Base-by-base conservation (phyloP, 495 filamentous ascomycete species). In the Wilcoxina mikolae region DNA sequence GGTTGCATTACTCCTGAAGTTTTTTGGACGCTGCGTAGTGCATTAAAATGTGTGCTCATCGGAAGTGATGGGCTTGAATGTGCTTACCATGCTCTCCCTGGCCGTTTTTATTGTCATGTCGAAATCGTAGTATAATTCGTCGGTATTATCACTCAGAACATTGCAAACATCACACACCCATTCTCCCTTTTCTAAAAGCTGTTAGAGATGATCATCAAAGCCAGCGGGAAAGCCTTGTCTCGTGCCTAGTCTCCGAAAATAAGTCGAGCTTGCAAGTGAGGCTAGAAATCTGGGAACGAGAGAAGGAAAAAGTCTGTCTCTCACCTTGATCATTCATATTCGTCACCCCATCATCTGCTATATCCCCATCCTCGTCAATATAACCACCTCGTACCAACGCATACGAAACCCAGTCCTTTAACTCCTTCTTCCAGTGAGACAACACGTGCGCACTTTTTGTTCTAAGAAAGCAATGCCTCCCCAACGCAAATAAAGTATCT, bases 391-490 rank as follows among this genome's bases (percentile, higher is more conserved):
- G 27, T 12, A 31, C 35, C 7, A 63, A 35, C n/a, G 52, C 44
- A 4, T n/a, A 17, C 29, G 51, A 20, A 22, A 63, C 54, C 17
- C 31, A 52, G 23, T 55, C 55, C 20, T 54, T 55, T 23, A 63
- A 18, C 5, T 58, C 42, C 31, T 63, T 63, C 29, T 58, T 61
- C 60, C 60, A 63, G 31, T 63, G 60, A 26, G 56, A 54, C 15
- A 63, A 58, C 11, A 44, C 41, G 27, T 63, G 60, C 1, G 51
- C 24, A 38, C 55, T 52, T 18, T 45, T 27, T 11, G 59, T 51
- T 28, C 60, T 55, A 4, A 33, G 31, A 35, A 50, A 46, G 27
- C 60, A 62, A 17, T 49, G 17, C 1, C 54, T 28, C 11, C 60
- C 60, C 2, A 62, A 29, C 24, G 51, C 49, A 22, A 54, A 62